These are phyloP conservation scores for Solanum sparsipilum DNA, from an alignment of 257 asterid genomes.

Conservation along the genomic window DNA sequence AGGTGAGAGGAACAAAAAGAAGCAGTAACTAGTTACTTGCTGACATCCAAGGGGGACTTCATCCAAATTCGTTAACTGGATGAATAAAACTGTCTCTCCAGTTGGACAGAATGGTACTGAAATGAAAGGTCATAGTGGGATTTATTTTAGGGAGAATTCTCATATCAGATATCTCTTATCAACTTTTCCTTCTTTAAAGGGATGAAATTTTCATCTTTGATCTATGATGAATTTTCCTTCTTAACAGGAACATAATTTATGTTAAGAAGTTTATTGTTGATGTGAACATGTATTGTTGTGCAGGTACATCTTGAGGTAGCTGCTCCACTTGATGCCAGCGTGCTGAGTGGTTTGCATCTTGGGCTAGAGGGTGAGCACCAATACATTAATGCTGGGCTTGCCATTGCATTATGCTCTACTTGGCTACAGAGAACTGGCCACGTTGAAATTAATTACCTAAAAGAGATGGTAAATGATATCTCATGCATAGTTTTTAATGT, in stretches of 20 bases:
- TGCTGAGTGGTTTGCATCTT: constrained; percentile 58
- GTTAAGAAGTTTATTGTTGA: background rate
- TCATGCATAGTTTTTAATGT: background rate
- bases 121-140: background rate
- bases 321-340: constrained; percentile 59
- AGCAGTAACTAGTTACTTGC: background rate
- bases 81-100: background rate
- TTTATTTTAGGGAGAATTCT: background rate
- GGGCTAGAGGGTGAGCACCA: constrained; percentile 99
- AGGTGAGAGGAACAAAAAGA: background rate
- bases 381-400: constrained; percentile 88
- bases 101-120: background rate
- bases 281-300: constrained; percentile 11
- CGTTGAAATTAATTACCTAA: constrained; percentile 58
- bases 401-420: constrained; percentile 83
- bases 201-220: background rate
- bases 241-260: background rate
- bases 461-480: constrained; percentile 57
- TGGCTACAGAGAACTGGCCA: constrained; percentile 91
- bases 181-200: background rate
- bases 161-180: background rate
- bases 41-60: background rate
- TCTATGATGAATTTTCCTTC: background rate
- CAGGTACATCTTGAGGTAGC: constrained; percentile 85
- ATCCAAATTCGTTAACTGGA: background rate